Conservation (phyloP, 306 rosid species). For the Glycine tomentella region DNA sequence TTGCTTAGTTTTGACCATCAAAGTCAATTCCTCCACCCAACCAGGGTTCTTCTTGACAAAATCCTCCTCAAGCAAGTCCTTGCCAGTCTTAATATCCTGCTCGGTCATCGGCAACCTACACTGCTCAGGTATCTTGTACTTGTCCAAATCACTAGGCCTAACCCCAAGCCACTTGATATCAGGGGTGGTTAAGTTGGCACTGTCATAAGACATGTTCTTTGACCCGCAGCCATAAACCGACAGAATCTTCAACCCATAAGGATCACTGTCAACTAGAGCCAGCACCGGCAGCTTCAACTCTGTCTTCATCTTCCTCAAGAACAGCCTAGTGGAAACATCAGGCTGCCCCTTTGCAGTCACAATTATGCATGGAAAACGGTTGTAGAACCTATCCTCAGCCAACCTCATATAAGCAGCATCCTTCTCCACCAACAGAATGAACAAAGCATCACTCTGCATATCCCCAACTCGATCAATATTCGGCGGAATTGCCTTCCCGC, state of each 20-base stretch:
- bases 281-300: constrained; percentile 88
- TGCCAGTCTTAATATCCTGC: constrained; percentile 98
- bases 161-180: constrained; percentile 96
- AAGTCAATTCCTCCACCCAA: constrained; percentile 89
- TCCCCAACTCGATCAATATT: constrained; percentile 90
- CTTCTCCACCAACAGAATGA: constrained; percentile 88
- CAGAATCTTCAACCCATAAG: constrained; percentile 84
- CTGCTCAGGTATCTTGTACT: constrained; percentile 92
- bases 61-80: constrained; percentile 92
- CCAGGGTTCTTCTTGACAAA: constrained; percentile 95
- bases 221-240: constrained; percentile 94
- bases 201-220: constrained; percentile 94
- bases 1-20: constrained; percentile 97
- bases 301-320: constrained; percentile 89
- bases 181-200: constrained; percentile 89
- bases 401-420: constrained; percentile 93
- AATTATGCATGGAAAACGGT: constrained; percentile 81
- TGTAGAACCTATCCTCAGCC: constrained; percentile 94
- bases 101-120: constrained; percentile 92
- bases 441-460: constrained; percentile 92
- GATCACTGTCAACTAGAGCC: constrained; percentile 94
- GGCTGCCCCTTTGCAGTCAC: constrained; percentile 92
- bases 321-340: constrained; percentile 87
- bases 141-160: constrained; percentile 91
- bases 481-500: constrained; percentile 91